Base-by-base conservation (phyloP, 2,329 filamentous ascomycete species). In the Trichoderma koningii region DNA sequence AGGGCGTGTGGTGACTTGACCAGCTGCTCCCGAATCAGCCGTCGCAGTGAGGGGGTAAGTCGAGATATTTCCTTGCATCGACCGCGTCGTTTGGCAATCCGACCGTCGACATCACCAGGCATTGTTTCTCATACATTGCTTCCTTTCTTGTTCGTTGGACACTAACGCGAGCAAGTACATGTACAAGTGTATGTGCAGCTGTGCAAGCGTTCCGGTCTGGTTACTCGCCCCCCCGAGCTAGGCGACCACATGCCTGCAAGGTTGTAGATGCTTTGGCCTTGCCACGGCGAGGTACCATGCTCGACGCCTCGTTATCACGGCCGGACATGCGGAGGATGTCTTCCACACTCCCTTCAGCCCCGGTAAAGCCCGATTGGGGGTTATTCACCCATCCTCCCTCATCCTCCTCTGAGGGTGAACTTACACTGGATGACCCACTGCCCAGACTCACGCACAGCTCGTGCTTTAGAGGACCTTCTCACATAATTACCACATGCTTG, bases 261-360 rank as follows among this genome's bases (percentile, higher is more conserved):
- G 57, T 45, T 45, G 50, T 38, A 63, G 38, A 50, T 52, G 52
- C 57, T 50, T 50, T 47, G 57, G 14, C 23, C 10, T 30, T 30
- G 14, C 5, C 9, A 38, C 26, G 44, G 59, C 50, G 53, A 62
- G 59, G 59, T 57, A 30, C 55, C 55, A 15, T 45, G 9, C 45
- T 44, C 19, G 53, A 42, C 55, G 41, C 30, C 59, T 55, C 41
- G 41, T 42, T 50, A 50, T 55, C 63, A 44, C 63, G 56, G 63
- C 63, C 63, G 63, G 63, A 48, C 63, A 42, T 53, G 56, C 63
- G 63, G 63, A 65, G 55, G 56, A 61, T 30, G 50, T 23, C 41
- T 55, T 55, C 50, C 50, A 53, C 59, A 50, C 55, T 55, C 30
- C 50, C 50, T 41, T 55, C 45, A 41, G 19, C 42, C 63, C 63